phyloP scores from a whole-genome alignment of 1,139 yeast species.

The Hyphopichia burtonii region DNA sequence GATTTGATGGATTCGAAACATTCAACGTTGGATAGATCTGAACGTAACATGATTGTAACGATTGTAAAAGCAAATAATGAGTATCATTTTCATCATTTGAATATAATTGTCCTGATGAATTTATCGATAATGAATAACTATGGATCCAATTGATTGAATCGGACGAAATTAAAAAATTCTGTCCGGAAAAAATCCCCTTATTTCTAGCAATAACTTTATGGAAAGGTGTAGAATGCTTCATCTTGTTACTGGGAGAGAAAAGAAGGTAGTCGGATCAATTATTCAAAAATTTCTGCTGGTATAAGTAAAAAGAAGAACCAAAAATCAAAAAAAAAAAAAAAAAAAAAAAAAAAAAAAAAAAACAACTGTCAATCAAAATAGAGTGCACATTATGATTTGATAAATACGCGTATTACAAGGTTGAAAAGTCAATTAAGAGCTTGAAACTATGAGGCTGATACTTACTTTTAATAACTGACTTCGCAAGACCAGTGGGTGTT shows the following conservation, averaged over 20 bases:
- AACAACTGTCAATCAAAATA: no score
- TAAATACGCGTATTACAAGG: no score
- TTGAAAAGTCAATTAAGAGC: no score
- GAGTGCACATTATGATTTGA: no score
- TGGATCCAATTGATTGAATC: slow-evolving; percentile 42
- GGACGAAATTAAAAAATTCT: slow-evolving; percentile 35
- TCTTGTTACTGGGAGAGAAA: slow-evolving; percentile 2
- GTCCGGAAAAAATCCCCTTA: slow-evolving; percentile 38
- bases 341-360: no score
- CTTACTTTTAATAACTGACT: no score
- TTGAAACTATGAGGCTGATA: no score
- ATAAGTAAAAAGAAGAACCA: no score
- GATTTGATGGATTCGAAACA: slow-evolving; percentile 9
- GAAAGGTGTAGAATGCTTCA: slow-evolving; percentile 24
- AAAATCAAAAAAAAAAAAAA: no score
- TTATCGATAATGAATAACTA: slow-evolving; percentile 30
- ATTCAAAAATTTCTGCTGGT: no score
- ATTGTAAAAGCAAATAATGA: slow-evolving; percentile 33
- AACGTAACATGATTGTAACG: slow-evolving; percentile 42
- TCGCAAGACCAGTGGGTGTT: no score
- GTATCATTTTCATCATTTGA: slow-evolving; percentile 35
- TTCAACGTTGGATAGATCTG: slow-evolving; percentile 33
- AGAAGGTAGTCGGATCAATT: no score
- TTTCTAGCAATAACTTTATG: slow-evolving; percentile 32
- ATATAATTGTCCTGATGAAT: slow-evolving; percentile 36